Base-by-base conservation (phyloP, 2,329 filamentous ascomycete species). In the Talaromyces sp. region DNA sequence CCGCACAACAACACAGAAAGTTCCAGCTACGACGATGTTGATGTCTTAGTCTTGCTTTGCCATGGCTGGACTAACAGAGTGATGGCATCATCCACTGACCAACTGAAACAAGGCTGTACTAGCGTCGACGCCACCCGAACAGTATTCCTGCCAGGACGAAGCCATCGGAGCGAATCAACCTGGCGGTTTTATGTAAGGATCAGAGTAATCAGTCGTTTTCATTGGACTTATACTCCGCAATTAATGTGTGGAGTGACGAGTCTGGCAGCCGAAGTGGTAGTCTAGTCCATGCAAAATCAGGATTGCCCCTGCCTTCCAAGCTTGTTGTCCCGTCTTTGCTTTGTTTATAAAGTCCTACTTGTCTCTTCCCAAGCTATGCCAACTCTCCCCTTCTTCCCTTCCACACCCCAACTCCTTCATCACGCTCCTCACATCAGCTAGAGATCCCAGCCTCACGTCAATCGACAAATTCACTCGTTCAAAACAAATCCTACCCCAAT, bases 101-200 rank as follows among this genome's bases (percentile, higher is more conserved):
- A 35, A 56, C 37, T 63, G 61, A 63, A 63, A 63, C 61, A 63
- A 45, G 50, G 24, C 39, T 5, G 47, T 35, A 35, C 49, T 62
- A 62, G 60, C 27, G 60, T 16, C 31, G 61, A 43, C 61, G 61
- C 57, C 41, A 64, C 56, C 47, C 43, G 57, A 60, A 60, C 58
- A 39, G 45, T 37, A 56, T 56, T 24, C 39, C 24, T 58, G 52
- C 41, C 27, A 33, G 31, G 24, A 27, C 19, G 45, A 52, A 27
- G 31, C 52, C 52, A 35, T 54, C 50, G 50, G 50, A 54, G 50
- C 50, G 50, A 56, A 56, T 56, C 52, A 56, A 22, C 16, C 52
- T 56, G 52, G 52, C 8, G 22, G 45, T 14, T 10, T 27, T 22
- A 59, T 59, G 56, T 59, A 59, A 59, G 56, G 56, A 59, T 56